Conservation (phyloP, 768 basidiomycete genomes). For the Pulveroboletus sp. region DNA sequence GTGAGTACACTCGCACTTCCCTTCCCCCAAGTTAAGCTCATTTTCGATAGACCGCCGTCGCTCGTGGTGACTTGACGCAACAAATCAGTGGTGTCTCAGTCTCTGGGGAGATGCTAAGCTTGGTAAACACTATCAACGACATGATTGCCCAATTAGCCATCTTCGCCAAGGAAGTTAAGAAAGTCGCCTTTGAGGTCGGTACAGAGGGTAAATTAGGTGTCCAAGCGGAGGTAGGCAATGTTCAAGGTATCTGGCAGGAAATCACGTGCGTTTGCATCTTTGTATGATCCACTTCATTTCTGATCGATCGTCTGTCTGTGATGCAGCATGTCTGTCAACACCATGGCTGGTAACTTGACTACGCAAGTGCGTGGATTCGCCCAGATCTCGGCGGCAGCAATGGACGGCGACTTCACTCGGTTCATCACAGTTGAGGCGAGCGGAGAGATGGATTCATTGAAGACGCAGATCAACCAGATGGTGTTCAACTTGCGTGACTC, state of each 20-base stretch:
- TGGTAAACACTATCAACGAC: constrained; percentile 97
- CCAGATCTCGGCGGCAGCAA: constrained; percentile 97
- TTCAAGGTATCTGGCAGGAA: constrained; percentile 98
- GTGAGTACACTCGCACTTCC: constrained; percentile 40
- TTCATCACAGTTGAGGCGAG: constrained; percentile 99
- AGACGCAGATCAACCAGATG: constrained; percentile 99
- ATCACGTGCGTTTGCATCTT: constrained; percentile 70
- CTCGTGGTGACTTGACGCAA: constrained; percentile 87
- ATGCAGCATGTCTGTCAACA: constrained; percentile 87
- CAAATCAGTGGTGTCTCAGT: constrained; percentile 93
- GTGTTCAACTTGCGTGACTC: constrained; percentile 94
- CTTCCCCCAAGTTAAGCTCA: neutral
- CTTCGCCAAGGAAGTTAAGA: constrained; percentile 82
- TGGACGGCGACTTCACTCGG: constrained; percentile 97
- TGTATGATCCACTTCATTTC: neutral
- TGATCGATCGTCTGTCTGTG: neutral
- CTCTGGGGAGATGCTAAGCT: constrained; percentile 91
- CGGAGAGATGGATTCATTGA: constrained; percentile 99
- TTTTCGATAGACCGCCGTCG: constrained; percentile 73
- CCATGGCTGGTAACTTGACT: constrained; percentile 96
- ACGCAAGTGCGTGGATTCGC: constrained; percentile 99
- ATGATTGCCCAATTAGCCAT: constrained; percentile 69
- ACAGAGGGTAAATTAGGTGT: constrained; percentile 99
- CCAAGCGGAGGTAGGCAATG: constrained; percentile 94
- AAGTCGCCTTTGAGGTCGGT: constrained; percentile 95